Percentiles rank a stretch among this genome's conserved stretches.
These are phyloP conservation scores for Lasiodiplodia gonubiensis DNA, from an alignment of 2,329 filamentous ascomycete genomes.

Conservation along the genomic window DNA sequence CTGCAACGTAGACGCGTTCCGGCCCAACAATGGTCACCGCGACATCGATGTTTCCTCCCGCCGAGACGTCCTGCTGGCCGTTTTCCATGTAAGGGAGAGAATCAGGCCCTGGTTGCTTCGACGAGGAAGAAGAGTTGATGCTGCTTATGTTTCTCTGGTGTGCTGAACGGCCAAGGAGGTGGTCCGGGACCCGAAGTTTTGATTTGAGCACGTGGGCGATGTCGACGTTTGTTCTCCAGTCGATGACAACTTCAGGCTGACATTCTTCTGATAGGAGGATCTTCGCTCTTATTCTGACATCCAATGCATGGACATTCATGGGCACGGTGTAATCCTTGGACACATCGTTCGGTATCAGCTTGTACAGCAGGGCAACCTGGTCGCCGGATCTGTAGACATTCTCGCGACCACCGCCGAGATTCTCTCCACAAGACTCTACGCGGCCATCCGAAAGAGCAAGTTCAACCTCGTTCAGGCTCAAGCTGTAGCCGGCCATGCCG, in stretches of 20 bases:
- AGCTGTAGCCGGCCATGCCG: conserved; percentile 69
- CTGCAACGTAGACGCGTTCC: conserved; percentile 63
- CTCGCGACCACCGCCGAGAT: conserved; percentile 59
- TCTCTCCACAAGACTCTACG: conserved; percentile 57
- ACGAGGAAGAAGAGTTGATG: conserved; percentile 13
- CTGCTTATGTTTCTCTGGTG: conserved; percentile 24
- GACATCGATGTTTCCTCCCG: conserved; percentile 66
- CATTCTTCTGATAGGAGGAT: conserved; percentile 64
- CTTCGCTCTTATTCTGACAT: conserved; percentile 66
- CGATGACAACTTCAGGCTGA: conserved; percentile 66
- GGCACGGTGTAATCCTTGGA: conserved; percentile 26
- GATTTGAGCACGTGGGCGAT: conserved; percentile 60
- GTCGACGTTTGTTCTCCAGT: conserved; percentile 72
- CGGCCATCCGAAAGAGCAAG: conserved; percentile 64
- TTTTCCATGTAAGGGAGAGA: conserved; percentile 37
- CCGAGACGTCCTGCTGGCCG: conserved; percentile 32
- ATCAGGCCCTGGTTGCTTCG: conserved; percentile 39
- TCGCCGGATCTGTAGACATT: conserved; percentile 72
- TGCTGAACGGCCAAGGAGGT: conserved; percentile 46
- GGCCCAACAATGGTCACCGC: conserved; percentile 77
- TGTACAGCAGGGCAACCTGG: conserved; percentile 76
- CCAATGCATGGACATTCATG: conserved; percentile 49
- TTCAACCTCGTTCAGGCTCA: conserved; percentile 65
- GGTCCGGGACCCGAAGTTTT: conserved; percentile 46
- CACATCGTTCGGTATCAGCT: conserved; percentile 56